Percentiles rank a stretch among this genome's conserved stretches.
Conservation (phyloP, 495 filamentous ascomycete species). For the Echria macrotheca region DNA sequence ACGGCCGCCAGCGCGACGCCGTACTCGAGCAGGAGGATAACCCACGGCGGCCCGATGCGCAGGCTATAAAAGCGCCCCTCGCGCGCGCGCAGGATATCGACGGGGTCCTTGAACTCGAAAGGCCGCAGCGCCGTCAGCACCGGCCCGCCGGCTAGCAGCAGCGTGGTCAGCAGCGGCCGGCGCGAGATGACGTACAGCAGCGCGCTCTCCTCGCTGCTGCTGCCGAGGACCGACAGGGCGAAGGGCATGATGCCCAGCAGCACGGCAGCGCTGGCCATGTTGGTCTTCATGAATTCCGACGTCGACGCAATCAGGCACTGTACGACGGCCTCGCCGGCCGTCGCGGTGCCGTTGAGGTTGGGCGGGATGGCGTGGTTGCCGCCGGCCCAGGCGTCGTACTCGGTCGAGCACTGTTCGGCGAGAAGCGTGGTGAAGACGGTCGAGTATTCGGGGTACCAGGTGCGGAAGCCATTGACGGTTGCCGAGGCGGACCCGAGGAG, state of each 20-base stretch:
- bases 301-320: slow-evolving; percentile 22
- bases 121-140: slow-evolving; percentile 15
- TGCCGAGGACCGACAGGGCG: slow-evolving; percentile 20
- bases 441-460: slow-evolving; percentile 2
- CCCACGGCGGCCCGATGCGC: slow-evolving; percentile 5
- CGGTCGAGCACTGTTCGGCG: not conserved
- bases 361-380: not conserved
- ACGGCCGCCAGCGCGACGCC: slow-evolving; percentile 17
- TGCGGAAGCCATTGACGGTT: too few species aligned
- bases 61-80: slow-evolving; percentile 10
- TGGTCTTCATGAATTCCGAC: slow-evolving; percentile 25
- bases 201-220: slow-evolving; percentile 17
- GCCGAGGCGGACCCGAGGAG: too few species aligned
- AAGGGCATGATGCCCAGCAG: slow-evolving; percentile 27
- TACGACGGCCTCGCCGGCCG: slow-evolving; percentile 13
- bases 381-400: not conserved
- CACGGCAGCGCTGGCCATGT: slow-evolving; percentile 21
- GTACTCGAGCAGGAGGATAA: slow-evolving; percentile 16
- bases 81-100: slow-evolving; percentile 7
- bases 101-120: slow-evolving; percentile 20
- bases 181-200: slow-evolving; percentile 13
- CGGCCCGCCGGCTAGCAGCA: slow-evolving; percentile 19
- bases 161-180: slow-evolving; percentile 19
- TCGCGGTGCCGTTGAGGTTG: not conserved
- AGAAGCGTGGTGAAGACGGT: not conserved